Evolutionary conservation across 2,329 filamentous ascomycete species (phyloP), one percentile per base, ranked within the genome.

Genomic region (Clonostachys solani): DNA sequence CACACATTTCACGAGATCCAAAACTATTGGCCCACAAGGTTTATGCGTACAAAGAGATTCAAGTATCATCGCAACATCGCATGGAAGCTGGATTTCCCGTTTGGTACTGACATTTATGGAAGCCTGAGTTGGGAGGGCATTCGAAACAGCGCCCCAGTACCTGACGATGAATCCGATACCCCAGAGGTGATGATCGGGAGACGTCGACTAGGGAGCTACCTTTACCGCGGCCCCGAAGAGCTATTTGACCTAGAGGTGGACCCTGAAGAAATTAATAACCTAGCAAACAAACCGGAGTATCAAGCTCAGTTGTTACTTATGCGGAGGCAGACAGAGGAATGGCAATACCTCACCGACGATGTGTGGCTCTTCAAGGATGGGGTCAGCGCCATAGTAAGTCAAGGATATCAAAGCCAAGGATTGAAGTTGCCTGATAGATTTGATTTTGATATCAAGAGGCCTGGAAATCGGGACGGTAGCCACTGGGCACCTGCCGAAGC

Each of bases 61-160:
- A 77, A 77, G 53, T 77, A 77, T 52, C 73, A 77, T 50, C 67
- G 74, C 15, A 77, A 77, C 43, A 60, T 77, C 1, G 68, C 67
- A 15, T 76, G 70, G 70, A 59, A 63, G 5, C 66, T 78, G 1
- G 72, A 76, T 48, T 77, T 77, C 48, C 68, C 73, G 1, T 73
- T 77, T 44, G 65, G 69, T 0, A 65, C 61, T 13, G 74, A 76
- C 50, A 56, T 77, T 1, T 76, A 75, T 47, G 67, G 59, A 4
- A 67, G 61, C 1, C 52, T 74, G 8, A 62, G 64, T 0, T 76
- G 65, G 56, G 72, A 77, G n/a, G 70, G 63, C 1, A 66, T 74
- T 33, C 66, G 73, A 1, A 72, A 74, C 46, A 38, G 34, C 9
- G 43, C 15, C 33, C 49, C 57, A 4, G 23, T 29, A 29, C 23